These are phyloP conservation scores for Tothia fuscella DNA, from an alignment of 2,329 filamentous ascomycete species.

Conservation along the genomic window DNA sequence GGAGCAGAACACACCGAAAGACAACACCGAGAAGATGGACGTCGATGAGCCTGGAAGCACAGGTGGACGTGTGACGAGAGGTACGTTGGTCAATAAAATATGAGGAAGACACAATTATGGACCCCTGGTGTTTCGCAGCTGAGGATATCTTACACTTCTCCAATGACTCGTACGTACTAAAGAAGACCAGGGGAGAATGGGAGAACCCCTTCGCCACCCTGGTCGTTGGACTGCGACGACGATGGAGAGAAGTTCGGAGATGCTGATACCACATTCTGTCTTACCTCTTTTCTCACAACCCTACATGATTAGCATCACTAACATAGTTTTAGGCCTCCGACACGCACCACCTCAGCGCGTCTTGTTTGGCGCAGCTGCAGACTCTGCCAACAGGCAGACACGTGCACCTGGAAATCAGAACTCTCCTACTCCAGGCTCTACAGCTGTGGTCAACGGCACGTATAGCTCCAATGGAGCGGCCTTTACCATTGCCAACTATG, in stretches of 20 bases:
- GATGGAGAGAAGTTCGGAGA: too few species aligned
- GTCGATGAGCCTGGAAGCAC: constrained; percentile 35
- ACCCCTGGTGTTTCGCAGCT: too few species aligned
- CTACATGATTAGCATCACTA: too few species aligned
- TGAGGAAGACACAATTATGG: too few species aligned
- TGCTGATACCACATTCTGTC: too few species aligned
- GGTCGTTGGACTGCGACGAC: too few species aligned
- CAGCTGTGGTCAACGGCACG: constrained; percentile 23
- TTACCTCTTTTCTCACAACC: too few species aligned
- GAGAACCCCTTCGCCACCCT: too few species aligned
- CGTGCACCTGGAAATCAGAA: constrained; percentile 20
- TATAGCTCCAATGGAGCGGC: constrained; percentile 32
- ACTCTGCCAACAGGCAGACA: constrained; percentile 46
- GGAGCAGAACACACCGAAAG: constrained; percentile 29
- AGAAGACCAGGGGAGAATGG: too few species aligned
- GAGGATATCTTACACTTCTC: too few species aligned
- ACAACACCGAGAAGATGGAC: constrained; percentile 40
- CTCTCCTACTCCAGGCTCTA: constrained; percentile 28
- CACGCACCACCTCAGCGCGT: constrained; percentile 77
- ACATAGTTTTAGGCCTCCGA: constrained; percentile 54
- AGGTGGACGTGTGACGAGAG: constrained; percentile 24
- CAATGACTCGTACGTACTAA: too few species aligned
- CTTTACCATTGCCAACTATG: constrained; percentile 53
- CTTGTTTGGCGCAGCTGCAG: constrained; percentile 72
- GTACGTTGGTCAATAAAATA: too few species aligned